A percentile compares a stretch with the other conserved stretches of the same genome.
These are phyloP conservation scores for Lathyrus sativus DNA, from an alignment of 306 rosid species.

Conservation along the genomic window DNA sequence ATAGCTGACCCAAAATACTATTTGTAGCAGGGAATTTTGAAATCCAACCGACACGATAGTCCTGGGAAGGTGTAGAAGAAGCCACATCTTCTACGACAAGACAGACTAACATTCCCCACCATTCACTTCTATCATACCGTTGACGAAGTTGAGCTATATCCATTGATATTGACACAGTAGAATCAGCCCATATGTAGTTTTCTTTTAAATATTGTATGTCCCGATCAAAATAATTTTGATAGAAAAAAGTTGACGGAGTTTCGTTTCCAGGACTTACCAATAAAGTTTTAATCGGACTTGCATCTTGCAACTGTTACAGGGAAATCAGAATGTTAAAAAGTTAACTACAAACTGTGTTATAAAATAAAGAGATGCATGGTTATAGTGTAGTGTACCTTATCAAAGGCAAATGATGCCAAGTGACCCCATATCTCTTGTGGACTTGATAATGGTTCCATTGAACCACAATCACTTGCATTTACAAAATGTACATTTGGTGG, in stretches of 20 bases:
- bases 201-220: conserved; percentile 30
- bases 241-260: conserved; percentile 32
- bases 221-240: conserved; percentile 17
- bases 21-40: conserved; percentile 11
- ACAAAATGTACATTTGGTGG: conserved; percentile 25
- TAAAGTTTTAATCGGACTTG: neutral
- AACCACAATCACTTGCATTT: conserved; percentile 3
- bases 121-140: conserved; percentile 28
- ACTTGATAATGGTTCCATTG: conserved; percentile 23
- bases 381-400: conserved; percentile 22
- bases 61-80: conserved; percentile 14
- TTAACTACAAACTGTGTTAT: conserved; percentile 6
- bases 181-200: conserved; percentile 33
- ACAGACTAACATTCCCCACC: conserved; percentile 36
- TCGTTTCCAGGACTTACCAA: conserved; percentile 34
- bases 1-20: conserved; percentile 9
- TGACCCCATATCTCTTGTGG: conserved; percentile 32
- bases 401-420: conserved; percentile 28
- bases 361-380: conserved; percentile 17
- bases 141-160: conserved; percentile 25
- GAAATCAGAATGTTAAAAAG: conserved; percentile 15
- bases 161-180: conserved; percentile 19
- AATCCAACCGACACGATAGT: conserved; percentile 32
- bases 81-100: conserved; percentile 32
- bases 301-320: conserved; percentile 33